Evolutionary conservation across 768 basidiomycete species (phyloP).

Genomic region (Amanita inopinata): DNA sequence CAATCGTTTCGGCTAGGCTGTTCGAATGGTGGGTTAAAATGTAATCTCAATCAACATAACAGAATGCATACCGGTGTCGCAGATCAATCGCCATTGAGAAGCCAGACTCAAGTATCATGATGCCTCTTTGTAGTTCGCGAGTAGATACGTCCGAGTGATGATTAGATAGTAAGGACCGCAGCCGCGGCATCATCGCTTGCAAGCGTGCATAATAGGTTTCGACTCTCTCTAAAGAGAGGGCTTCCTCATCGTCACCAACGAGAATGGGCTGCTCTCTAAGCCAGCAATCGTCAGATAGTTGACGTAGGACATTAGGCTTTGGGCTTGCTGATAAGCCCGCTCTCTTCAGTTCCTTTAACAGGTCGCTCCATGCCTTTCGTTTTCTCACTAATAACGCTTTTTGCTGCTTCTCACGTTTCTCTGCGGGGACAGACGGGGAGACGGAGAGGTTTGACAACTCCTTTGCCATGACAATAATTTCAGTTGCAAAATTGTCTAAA

Average conservation of each 20-base stretch:
- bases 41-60: background rate
- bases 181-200: constrained; percentile 49
- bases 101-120: constrained; percentile 70
- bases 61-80: constrained; percentile 50
- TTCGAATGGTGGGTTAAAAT: constrained; percentile 6
- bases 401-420: constrained; percentile 48
- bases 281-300: constrained; percentile 48
- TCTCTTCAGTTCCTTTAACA: constrained; percentile 80
- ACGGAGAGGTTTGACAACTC: constrained; percentile 40
- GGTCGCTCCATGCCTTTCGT: constrained; percentile 82
- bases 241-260: constrained; percentile 14
- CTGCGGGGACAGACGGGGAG: constrained; percentile 30
- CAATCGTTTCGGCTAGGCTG: constrained; percentile 22
- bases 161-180: constrained; percentile 48
- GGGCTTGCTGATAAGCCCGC: constrained; percentile 66
- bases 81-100: constrained; percentile 57
- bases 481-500: constrained; percentile 47
- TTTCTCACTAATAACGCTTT: constrained; percentile 78
- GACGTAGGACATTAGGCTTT: constrained; percentile 57
- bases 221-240: constrained; percentile 26
- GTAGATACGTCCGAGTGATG: constrained; percentile 82
- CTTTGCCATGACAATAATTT: constrained; percentile 54
- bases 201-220: constrained; percentile 63
- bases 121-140: constrained; percentile 76
- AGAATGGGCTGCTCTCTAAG: constrained; percentile 52